These are phyloP conservation scores for Trypanosomatidae sp. DNA, from an alignment of 208 protist species.

Conservation along the genomic window DNA sequence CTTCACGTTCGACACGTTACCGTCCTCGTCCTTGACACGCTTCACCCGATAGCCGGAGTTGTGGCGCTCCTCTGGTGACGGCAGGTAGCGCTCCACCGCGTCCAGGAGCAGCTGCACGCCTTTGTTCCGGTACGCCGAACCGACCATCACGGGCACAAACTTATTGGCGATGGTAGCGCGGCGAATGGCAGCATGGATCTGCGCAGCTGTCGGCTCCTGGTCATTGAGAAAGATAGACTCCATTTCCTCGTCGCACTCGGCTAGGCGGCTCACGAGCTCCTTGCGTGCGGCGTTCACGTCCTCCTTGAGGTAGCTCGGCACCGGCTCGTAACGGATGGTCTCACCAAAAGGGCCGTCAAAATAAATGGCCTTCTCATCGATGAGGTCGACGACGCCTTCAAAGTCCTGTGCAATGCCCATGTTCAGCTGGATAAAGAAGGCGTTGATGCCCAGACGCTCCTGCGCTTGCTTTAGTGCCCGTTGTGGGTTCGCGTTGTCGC, in stretches of 20 bases:
- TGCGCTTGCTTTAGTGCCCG: constrained; percentile 80
- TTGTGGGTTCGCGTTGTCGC: constrained; percentile 92
- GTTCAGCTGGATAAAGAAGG: constrained; percentile 96
- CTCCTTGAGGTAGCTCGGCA: constrained; percentile 87
- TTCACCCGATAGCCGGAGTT: constrained; percentile 83
- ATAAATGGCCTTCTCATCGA: constrained; percentile 88
- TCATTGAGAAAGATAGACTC: constrained; percentile 95
- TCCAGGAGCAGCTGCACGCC: constrained; percentile 98
- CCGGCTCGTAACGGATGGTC: constrained; percentile 65
- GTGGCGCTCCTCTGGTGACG: constrained; percentile 92
- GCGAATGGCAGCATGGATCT: constrained; percentile 94
- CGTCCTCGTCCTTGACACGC: constrained; percentile 89
- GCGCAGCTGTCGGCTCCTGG: constrained; percentile 80
- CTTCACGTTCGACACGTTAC: constrained; percentile 71
- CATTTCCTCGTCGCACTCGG: constrained; percentile 96
- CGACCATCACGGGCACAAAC: constrained; percentile 97
- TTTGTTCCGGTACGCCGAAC: constrained; percentile 99
- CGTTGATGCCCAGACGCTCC: constrained; percentile 96
- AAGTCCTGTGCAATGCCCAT: constrained; percentile 96
- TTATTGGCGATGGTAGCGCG: constrained; percentile 92
- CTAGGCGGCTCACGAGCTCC: constrained; percentile 92
- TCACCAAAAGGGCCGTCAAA: constrained; percentile 95
- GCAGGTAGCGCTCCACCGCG: constrained; percentile 96
- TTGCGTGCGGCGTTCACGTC: constrained; percentile 71
- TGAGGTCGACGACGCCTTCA: constrained; percentile 96